Percentiles rank a stretch among this genome's conserved stretches.
Conservation (phyloP, 257 asterid species). For the Eucommia ulmoides region DNA sequence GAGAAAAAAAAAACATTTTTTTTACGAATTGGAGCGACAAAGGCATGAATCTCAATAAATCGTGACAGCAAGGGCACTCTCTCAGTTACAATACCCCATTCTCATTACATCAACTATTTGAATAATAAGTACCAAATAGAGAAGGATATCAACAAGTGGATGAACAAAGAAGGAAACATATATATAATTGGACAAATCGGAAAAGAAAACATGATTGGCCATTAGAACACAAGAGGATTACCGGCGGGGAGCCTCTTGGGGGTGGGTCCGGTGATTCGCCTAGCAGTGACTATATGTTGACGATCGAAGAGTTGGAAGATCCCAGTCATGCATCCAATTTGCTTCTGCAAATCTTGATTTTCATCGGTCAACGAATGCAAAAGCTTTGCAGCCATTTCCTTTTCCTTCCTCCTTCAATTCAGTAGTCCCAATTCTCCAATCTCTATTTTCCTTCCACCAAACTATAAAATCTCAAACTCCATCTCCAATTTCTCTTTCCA, state of each 20-base stretch:
- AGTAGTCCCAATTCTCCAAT: constrained; percentile 4
- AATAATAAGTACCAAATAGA: too few relatives aligned
- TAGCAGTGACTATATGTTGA: constrained; percentile 33
- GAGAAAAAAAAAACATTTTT: too few relatives aligned
- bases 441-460: background rate
- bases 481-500: background rate
- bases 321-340: constrained; percentile 91
- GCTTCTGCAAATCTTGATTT: constrained; percentile 70
- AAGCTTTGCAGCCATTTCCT: constrained; percentile 70
- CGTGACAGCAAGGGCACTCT: too few relatives aligned
- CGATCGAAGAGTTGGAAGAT: constrained; percentile 81
- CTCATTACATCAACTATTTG: too few relatives aligned
- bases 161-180: background rate
- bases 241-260: constrained; percentile 40
- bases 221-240: constrained; percentile 16
- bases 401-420: constrained; percentile 9
- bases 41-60: too few relatives aligned
- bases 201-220: background rate
- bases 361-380: constrained; percentile 81
- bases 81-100: too few relatives aligned
- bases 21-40: too few relatives aligned
- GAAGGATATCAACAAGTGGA: too few relatives aligned
- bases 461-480: background rate
- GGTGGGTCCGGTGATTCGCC: constrained; percentile 37
- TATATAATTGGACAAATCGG: constrained; percentile 4